Conservation (phyloP, 1,284 basidiomycete species). For the Austroboletus niveus region DNA sequence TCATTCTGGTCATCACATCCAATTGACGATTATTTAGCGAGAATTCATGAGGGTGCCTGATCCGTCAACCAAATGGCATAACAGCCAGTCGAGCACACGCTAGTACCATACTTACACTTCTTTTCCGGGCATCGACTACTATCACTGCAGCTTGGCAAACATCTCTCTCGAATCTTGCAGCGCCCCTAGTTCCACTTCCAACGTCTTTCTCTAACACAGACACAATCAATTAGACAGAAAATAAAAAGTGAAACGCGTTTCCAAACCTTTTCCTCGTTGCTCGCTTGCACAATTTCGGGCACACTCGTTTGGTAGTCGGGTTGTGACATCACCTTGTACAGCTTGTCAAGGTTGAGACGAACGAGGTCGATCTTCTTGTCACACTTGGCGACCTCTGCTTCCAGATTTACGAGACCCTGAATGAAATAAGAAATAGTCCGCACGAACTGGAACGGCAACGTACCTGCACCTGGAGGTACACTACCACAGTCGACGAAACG, state of each 20-base stretch:
- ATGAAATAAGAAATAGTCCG: not conserved
- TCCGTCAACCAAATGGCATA: no score
- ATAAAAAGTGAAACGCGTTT: constrained; percentile 12
- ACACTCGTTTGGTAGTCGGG: constrained; percentile 79
- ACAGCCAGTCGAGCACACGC: no score
- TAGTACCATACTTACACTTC: no score
- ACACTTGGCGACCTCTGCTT: constrained; percentile 81
- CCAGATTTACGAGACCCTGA: constrained; percentile 83
- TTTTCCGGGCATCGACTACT: no score
- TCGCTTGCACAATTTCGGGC: constrained; percentile 69
- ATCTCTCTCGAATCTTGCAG: constrained; percentile 57
- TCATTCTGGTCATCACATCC: no score
- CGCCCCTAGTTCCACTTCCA: constrained; percentile 63
- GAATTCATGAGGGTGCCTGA: no score
- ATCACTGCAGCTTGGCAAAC: constrained; percentile 41
- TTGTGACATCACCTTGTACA: constrained; percentile 71
- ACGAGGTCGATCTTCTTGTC: constrained; percentile 83
- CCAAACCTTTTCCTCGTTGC: constrained; percentile 78
- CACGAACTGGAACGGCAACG: constrained; percentile 24
- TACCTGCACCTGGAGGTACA: constrained; percentile 85
- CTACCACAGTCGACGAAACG: constrained; percentile 71
- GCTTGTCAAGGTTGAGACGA: constrained; percentile 69
- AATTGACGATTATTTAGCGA: no score
- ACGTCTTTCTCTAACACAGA: constrained; percentile 51
- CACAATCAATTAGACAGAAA: not conserved